Evolutionary conservation across 2,329 filamentous ascomycete genomes (phyloP).

Genomic region (Xylariales sp.): DNA sequence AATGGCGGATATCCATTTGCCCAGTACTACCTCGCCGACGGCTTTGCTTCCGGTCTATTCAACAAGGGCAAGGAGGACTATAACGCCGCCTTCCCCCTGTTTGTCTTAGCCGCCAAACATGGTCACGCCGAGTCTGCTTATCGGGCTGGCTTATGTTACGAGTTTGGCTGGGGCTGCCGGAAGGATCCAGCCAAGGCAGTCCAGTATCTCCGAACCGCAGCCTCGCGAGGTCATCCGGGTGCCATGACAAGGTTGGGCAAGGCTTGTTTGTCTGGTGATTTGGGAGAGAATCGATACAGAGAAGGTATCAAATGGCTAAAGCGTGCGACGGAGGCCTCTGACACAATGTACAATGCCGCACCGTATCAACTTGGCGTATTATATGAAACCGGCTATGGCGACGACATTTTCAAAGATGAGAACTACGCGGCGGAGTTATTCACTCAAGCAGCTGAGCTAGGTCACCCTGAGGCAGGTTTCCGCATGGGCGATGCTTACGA

Average conservation of each 20-base stretch:
- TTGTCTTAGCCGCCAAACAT: constrained; percentile 90
- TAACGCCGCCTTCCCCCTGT: constrained; percentile 86
- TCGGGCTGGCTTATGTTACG: constrained; percentile 89
- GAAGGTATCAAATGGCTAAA: constrained; percentile 98
- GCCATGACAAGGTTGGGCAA: constrained; percentile 90
- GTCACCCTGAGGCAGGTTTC: constrained; percentile 80
- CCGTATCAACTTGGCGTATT: constrained; percentile 86
- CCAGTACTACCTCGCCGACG: constrained; percentile 95
- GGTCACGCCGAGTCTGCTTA: constrained; percentile 96
- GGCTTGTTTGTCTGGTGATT: constrained; percentile 83
- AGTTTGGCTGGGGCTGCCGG: constrained; percentile 95
- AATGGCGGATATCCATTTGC: constrained; percentile 93
- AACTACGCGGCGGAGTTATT: constrained; percentile 90
- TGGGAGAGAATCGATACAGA: constrained; percentile 80
- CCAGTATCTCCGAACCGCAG: constrained; percentile 85
- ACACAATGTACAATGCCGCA: constrained; percentile 85
- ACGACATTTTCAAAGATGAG: constrained; percentile 89
- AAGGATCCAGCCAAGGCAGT: constrained; percentile 88
- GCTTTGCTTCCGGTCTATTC: constrained; percentile 90
- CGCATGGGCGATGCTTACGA: constrained; percentile 96
- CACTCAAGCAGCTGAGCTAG: constrained; percentile 88
- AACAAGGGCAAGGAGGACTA: constrained; percentile 92
- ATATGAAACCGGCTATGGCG: constrained; percentile 90
- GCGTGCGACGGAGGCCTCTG: constrained; percentile 83
- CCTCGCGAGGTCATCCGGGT: constrained; percentile 90